Percentiles rank a stretch among this genome's conserved stretches.
Conservation (phyloP, 1,284 basidiomycete genomes). For the Trametes versicolor region DNA sequence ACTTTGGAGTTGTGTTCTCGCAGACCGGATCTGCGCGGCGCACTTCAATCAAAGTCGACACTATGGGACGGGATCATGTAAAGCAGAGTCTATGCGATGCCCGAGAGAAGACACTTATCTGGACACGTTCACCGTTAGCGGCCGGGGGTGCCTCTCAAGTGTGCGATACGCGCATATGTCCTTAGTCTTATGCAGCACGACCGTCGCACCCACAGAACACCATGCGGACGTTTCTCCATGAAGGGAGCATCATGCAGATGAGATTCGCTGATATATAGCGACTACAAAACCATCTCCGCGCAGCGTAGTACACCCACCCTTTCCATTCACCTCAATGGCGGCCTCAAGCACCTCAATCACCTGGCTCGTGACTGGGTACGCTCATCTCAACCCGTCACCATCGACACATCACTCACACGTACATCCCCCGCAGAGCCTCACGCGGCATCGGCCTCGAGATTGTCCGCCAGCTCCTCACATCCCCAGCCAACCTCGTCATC, state of each 20-base stretch:
- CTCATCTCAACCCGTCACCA: background rate
- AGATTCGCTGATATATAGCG: background rate
- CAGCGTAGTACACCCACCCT: too few relatives aligned
- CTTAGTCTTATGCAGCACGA: too few relatives aligned
- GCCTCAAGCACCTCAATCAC: background rate
- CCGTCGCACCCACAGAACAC: too few relatives aligned
- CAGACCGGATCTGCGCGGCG: too few relatives aligned
- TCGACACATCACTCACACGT: conserved; percentile 16
- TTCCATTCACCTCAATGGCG: background rate
- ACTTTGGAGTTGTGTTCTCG: too few relatives aligned
- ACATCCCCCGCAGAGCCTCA: background rate
- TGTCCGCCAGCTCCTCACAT: conserved; percentile 42
- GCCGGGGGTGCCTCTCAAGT: background rate
- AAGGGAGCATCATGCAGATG: background rate
- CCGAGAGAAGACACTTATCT: too few relatives aligned
- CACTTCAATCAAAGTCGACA: too few relatives aligned
- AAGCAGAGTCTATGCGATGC: too few relatives aligned
- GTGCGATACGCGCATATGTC: background rate
- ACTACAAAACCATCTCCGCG: background rate
- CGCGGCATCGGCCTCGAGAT: conserved; percentile 44
- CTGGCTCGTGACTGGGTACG: conserved; percentile 19
- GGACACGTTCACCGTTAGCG: background rate
- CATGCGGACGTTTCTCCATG: too few relatives aligned
- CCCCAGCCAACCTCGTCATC: conserved; percentile 45
- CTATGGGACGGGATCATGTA: too few relatives aligned